A percentile compares a stretch with the other conserved stretches of the same genome.
phyloP scores from a whole-genome alignment of 768 basidiomycete species.

The Macrolepiota fuliginosa region DNA sequence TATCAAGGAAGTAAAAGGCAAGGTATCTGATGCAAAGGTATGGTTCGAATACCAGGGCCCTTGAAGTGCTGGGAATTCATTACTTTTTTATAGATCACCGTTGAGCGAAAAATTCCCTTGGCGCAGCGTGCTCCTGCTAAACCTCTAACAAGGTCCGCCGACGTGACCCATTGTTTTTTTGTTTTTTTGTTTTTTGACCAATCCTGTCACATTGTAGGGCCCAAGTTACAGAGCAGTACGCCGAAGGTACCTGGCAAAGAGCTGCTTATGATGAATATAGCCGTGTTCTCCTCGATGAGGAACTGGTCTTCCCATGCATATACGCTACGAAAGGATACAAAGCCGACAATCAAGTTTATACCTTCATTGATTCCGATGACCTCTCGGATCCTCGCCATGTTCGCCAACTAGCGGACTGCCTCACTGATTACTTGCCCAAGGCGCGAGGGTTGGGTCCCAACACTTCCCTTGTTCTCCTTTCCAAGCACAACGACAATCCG shows the following conservation, averaged over 20 bases:
- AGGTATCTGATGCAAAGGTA: slow-evolving; percentile 8
- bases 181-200: background rate
- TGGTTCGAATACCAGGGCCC: background rate
- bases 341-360: slow-evolving; percentile 19
- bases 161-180: too few relatives aligned
- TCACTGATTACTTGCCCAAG: slow-evolving; percentile 19
- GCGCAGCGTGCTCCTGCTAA: background rate
- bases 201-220: slow-evolving; percentile 4
- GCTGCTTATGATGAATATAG: slow-evolving; percentile 19
- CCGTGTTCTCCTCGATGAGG: slow-evolving; percentile 18
- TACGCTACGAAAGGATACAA: slow-evolving; percentile 23
- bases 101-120: slow-evolving; percentile 6
- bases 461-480: slow-evolving; percentile 21
- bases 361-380: slow-evolving; percentile 20
- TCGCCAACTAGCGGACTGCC: slow-evolving; percentile 15
- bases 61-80: too few relatives aligned
- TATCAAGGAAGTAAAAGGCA: slow-evolving; percentile 4
- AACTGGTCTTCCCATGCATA: slow-evolving; percentile 21
- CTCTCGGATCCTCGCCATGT: slow-evolving; percentile 20
- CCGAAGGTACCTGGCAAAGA: slow-evolving; percentile 21
- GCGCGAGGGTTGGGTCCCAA: slow-evolving; percentile 20
- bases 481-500: slow-evolving; percentile 17
- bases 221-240: slow-evolving; percentile 14
- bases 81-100: background rate
- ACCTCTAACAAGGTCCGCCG: background rate